Conservation (phyloP, 352 stramenopile genomes). For the Pythium chondricola region DNA sequence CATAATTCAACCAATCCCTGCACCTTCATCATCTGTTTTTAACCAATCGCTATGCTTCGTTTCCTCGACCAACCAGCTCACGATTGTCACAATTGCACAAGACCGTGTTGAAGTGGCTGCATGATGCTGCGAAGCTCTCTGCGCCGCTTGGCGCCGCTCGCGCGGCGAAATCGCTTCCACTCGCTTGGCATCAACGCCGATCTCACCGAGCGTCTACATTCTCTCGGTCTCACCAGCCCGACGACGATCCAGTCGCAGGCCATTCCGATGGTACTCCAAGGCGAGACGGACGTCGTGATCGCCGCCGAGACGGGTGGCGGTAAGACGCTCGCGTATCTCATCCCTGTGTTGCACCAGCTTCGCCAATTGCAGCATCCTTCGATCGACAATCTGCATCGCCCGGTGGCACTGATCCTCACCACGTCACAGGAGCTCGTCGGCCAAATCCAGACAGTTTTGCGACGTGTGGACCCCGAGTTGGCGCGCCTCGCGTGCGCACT, state of each 20-base stretch:
- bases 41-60: constrained; percentile 6
- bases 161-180: constrained; percentile 29
- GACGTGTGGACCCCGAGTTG: constrained; percentile 33
- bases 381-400: constrained; percentile 35
- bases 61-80: constrained; percentile 11
- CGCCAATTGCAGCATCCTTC: constrained; percentile 25
- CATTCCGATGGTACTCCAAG: constrained; percentile 44
- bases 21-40: not conserved
- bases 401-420: constrained; percentile 71
- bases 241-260: constrained; percentile 46
- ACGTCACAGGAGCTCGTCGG: constrained; percentile 84
- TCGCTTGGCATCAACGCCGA: constrained; percentile 38
- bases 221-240: constrained; percentile 32
- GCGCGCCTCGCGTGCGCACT: constrained; percentile 30
- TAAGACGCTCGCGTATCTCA: constrained; percentile 95
- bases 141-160: not conserved
- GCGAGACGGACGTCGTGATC: constrained; percentile 83
- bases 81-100: not conserved
- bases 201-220: constrained; percentile 29
- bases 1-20: constrained; percentile 16
- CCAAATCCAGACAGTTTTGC: constrained; percentile 53
- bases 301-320: constrained; percentile 93
- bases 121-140: constrained; percentile 6
- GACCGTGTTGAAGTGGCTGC: constrained; percentile 3
- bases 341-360: constrained; percentile 85